Evolutionary conservation across 2,329 filamentous ascomycete genomes (phyloP), one percentile per base, ranked within the genome.

Genomic region (Stagonosporopsis tanaceti): DNA sequence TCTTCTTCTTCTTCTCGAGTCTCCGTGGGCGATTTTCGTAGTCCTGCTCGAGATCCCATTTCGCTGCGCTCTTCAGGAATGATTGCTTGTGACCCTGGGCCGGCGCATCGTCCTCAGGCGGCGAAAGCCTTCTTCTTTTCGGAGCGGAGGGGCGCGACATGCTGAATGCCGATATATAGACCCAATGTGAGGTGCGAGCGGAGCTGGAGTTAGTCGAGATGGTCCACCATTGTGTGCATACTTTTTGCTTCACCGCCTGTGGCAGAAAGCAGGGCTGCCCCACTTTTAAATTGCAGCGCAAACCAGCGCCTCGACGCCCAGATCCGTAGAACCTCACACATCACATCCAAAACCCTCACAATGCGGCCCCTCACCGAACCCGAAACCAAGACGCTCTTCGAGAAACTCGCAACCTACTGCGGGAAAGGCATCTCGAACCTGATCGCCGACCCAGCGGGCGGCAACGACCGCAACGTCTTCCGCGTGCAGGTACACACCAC

Each of bases 351-450:
- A 9, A 22, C 41, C 4, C 52, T 34, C 46, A 60, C 38, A 30
- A 96, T 96, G 92, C 87, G 92, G 53, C 86, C 89, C 50, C 86
- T 97, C 65, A 95, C 92, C 54, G 92, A 92, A 77, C 78, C 82
- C 72, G 90, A 93, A 79, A 91, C 89, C 57, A 87, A 88, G 76
- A 91, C 90, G 1, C 87, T 97, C 69, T 96, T 97, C 78, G 86
- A 89, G 68, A 97, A 98, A 82, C 87, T 99, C 38, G 95, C 95
- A 57, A 91, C 93, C 77, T 99, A 98, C 82, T 95, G 91, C 24
- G 93, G 93, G 66, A 87, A 86, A 69, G 93, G 91, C 17, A 85
- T 97, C 67, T 94, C 93, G 78, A 88, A 92, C 77, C 86, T 97
- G 66, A 79, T 82, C 64, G 71, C 71, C 37, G 72, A 71, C 61